Percentiles rank a stretch among this genome's conserved stretches.
Conservation (phyloP, 805 yeast genomes). For the Candida palmyrensis region DNA sequence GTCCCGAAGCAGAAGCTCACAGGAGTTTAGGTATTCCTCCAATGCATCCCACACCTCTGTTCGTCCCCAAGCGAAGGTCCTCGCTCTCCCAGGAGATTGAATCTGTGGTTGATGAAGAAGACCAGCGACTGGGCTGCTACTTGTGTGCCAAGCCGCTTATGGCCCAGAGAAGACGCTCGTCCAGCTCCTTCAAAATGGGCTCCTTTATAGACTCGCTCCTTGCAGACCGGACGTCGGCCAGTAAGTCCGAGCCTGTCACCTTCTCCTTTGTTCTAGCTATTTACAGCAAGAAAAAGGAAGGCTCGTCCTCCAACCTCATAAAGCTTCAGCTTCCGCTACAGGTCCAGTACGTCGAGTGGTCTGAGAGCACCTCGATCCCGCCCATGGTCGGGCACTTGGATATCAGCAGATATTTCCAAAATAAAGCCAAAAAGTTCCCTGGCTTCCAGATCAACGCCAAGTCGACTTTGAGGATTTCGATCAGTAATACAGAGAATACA, state of each 20-base stretch:
- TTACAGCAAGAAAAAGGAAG: too few species aligned
- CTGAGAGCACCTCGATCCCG: not conserved
- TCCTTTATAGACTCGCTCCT: constrained; percentile 4
- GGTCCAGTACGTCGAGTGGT: constrained; percentile 4
- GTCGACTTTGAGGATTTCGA: not conserved
- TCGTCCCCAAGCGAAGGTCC: constrained; percentile 2
- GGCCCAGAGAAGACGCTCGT: not conserved
- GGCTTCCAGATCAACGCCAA: constrained; percentile 3
- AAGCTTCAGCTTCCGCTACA: too few species aligned
- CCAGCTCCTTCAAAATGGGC: constrained; percentile 3
- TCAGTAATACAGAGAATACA: constrained; percentile 1
- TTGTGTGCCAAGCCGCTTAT: constrained; percentile 1
- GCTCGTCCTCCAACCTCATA: too few species aligned
- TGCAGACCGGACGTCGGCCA: constrained; percentile 1
- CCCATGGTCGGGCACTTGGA: constrained; percentile 3
- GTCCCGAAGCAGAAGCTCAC: too few species aligned
- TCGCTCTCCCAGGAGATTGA: constrained; percentile 3
- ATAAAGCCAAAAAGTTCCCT: constrained; percentile 1
- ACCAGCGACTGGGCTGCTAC: constrained; percentile 1
- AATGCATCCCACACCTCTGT: not conserved
- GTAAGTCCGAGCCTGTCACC: constrained; percentile 2
- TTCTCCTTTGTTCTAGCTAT: too few species aligned
- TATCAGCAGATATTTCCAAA: not conserved
- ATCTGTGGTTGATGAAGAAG: not conserved
- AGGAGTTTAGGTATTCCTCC: too few species aligned